These are phyloP conservation scores for Phytopythium chamaehyphon DNA, from an alignment of 352 stramenopile genomes.

Conservation along the genomic window DNA sequence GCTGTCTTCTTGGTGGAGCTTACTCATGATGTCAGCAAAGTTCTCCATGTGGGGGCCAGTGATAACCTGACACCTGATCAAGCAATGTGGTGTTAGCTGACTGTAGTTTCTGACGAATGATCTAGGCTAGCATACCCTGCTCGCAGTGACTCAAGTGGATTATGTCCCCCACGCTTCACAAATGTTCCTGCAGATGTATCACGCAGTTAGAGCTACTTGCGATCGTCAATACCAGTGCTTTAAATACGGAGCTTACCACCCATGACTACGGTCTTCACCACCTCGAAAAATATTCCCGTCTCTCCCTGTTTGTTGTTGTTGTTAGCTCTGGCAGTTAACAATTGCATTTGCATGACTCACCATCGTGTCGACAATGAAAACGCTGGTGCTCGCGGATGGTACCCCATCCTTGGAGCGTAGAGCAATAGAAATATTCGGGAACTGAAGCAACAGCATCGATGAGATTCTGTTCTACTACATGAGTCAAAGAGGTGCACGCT, in stretches of 20 bases:
- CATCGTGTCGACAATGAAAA: slow-evolving; percentile 74
- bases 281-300: slow-evolving; percentile 47
- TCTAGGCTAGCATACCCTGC: slow-evolving; percentile 43
- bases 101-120: not conserved
- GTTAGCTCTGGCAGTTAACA: not conserved
- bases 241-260: too few relatives aligned
- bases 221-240: too few relatives aligned
- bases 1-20: slow-evolving; percentile 19
- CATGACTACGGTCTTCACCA: slow-evolving; percentile 50
- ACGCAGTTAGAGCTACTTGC: not conserved
- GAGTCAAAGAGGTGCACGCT: not conserved
- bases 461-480: not conserved
- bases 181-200: slow-evolving; percentile 36
- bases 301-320: slow-evolving; percentile 27
- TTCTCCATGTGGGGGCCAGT: slow-evolving; percentile 69
- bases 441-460: slow-evolving; percentile 14
- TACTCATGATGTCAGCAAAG: slow-evolving; percentile 49
- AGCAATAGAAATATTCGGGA: slow-evolving; percentile 29
- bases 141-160: slow-evolving; percentile 68
- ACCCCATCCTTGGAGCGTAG: slow-evolving; percentile 29
- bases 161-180: slow-evolving; percentile 58
- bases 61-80: slow-evolving; percentile 53
- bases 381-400: slow-evolving; percentile 17
- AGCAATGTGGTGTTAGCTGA: not conserved
- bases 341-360: slow-evolving; percentile 19